Evolutionary conservation across 2,329 filamentous ascomycete genomes (phyloP).

Genomic region (Fusarium sp.): DNA sequence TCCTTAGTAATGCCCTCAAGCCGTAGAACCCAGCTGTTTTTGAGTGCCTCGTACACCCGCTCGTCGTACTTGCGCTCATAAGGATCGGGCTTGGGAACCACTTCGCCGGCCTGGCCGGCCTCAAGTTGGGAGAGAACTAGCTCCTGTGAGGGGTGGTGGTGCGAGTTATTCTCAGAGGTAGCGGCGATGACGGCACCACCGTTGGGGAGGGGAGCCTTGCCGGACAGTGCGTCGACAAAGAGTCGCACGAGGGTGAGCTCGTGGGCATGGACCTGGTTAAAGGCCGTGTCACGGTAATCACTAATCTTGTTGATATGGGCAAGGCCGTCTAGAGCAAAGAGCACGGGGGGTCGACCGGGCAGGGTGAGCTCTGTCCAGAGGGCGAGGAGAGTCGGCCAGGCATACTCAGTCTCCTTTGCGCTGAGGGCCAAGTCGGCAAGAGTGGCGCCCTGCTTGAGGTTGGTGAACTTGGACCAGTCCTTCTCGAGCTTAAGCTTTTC

Average conservation of each 20-base stretch:
- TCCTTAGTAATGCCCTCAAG: conserved; percentile 75
- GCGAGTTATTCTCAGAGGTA: conserved; percentile 76
- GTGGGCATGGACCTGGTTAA: conserved; percentile 82
- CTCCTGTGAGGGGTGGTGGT: conserved; percentile 71
- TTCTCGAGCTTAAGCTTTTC: conserved; percentile 56
- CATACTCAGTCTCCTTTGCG: conserved; percentile 76
- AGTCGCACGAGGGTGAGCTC: conserved; percentile 79
- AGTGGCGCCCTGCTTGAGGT: conserved; percentile 63
- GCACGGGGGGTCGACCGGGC: conserved; percentile 64
- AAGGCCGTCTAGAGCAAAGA: conserved; percentile 82
- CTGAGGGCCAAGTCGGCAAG: conserved; percentile 76
- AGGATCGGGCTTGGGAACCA: conserved; percentile 58
- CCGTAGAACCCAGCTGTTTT: conserved; percentile 61
- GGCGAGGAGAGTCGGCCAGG: conserved; percentile 82
- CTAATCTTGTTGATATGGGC: conserved; percentile 82
- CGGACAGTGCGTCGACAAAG: conserved; percentile 77
- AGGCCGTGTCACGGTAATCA: conserved; percentile 76
- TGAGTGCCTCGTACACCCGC: conserved; percentile 62
- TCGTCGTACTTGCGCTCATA: conserved; percentile 66
- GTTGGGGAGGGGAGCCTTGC: conserved; percentile 66
- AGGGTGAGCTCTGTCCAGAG: conserved; percentile 80
- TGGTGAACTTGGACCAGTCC: conserved; percentile 55
- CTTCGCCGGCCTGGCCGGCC: conserved; percentile 53
- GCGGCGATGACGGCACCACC: conserved; percentile 83
- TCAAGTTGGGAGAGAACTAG: conserved; percentile 69